Conservation (phyloP, 2,329 filamentous ascomycete species). For the Septoria petroselini region DNA sequence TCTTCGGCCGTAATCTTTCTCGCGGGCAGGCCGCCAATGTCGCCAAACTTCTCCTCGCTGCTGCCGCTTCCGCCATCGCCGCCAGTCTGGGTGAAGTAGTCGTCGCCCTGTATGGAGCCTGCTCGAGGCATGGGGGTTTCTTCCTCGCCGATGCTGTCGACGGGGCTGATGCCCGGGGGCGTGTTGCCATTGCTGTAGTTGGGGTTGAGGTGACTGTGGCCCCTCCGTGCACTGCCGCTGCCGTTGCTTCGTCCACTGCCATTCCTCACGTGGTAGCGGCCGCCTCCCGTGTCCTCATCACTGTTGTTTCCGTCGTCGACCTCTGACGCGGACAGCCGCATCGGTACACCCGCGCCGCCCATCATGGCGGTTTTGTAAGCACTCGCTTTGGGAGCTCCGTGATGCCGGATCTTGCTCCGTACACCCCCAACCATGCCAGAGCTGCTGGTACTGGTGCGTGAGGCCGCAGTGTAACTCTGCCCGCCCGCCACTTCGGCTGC, state of each 20-base stretch:
- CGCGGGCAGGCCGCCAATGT: constrained; percentile 51
- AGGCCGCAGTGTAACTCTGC: constrained; percentile 35
- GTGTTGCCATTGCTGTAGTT: constrained; percentile 53
- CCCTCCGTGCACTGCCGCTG: constrained; percentile 41
- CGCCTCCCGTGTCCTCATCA: constrained; percentile 62
- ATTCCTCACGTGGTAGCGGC: constrained; percentile 61
- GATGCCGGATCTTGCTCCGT: constrained; percentile 82
- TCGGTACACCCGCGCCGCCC: constrained; percentile 76
- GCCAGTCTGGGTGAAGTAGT: constrained; percentile 45
- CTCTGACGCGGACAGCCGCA: constrained; percentile 91
- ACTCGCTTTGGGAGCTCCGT: constrained; percentile 73
- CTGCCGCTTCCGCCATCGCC: constrained; percentile 46
- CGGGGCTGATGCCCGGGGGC: constrained; percentile 47
- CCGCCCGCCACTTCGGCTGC: constrained; percentile 76
- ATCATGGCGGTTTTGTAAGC: constrained; percentile 76
- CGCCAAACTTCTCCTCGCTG: constrained; percentile 55
- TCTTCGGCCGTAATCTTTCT: constrained; percentile 35
- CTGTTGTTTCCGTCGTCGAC: constrained; percentile 78
- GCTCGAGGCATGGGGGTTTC: constrained; percentile 47
- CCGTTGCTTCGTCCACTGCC: constrained; percentile 71
- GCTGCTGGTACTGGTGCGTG: constrained; percentile 35
- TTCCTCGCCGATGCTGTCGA: constrained; percentile 44
- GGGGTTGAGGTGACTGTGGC: constrained; percentile 37
- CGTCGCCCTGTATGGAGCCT: constrained; percentile 32
- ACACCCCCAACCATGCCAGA: constrained; percentile 52